Conservation (phyloP, 2,329 filamentous ascomycete genomes). For the Exophiala phaeomuriformis region DNA sequence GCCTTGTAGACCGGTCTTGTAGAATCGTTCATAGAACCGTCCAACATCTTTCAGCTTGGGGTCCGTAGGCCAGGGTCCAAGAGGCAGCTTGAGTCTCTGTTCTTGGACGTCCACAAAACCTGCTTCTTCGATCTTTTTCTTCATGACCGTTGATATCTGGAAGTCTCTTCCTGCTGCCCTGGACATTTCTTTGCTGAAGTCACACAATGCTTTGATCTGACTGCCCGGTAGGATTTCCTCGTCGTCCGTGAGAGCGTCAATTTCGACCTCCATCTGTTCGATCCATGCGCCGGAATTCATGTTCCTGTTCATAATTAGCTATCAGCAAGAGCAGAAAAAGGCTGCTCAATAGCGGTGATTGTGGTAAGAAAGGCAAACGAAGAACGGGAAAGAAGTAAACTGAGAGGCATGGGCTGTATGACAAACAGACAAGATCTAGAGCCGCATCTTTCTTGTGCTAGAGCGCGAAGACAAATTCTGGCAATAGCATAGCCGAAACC, state of each 20-base stretch:
- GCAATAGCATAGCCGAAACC: background rate
- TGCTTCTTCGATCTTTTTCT: constrained; percentile 29
- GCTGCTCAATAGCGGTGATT: background rate
- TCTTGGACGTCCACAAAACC: constrained; percentile 44
- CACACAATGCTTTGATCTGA: constrained; percentile 21
- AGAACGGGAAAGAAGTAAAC: too few species aligned
- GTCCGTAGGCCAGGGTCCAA: constrained; percentile 38
- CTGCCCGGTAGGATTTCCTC: constrained; percentile 21
- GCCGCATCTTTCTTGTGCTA: too few species aligned
- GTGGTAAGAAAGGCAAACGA: too few species aligned
- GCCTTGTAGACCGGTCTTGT: constrained; percentile 29
- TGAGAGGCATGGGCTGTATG: too few species aligned
- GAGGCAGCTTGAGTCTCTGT: constrained; percentile 36
- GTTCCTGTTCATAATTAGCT: constrained; percentile 26
- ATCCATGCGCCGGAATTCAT: constrained; percentile 35
- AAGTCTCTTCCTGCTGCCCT: constrained; percentile 28
- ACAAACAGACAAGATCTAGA: too few species aligned
- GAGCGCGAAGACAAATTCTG: too few species aligned
- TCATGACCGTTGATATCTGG: constrained; percentile 26
- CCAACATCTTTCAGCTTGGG: constrained; percentile 36
- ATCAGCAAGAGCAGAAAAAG: background rate
- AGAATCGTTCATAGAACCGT: constrained; percentile 27
- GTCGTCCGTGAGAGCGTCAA: constrained; percentile 27
- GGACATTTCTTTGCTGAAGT: constrained; percentile 19
- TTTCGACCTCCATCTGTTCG: constrained; percentile 31